These are phyloP conservation scores for Alternaria viburni DNA, from an alignment of 2,329 filamentous ascomycete genomes.

Conservation along the genomic window DNA sequence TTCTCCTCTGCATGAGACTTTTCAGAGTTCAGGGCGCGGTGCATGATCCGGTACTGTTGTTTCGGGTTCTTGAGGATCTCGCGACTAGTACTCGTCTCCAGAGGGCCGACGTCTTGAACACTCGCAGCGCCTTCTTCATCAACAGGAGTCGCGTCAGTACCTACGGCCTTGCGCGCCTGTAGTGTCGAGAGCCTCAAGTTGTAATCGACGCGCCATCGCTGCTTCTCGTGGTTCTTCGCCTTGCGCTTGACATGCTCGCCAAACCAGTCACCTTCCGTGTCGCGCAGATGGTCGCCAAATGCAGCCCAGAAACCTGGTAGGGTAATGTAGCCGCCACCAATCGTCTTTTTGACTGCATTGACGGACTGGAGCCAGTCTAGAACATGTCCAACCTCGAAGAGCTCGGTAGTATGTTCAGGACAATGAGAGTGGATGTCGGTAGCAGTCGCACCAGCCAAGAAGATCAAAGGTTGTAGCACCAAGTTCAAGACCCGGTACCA, in stretches of 20 bases:
- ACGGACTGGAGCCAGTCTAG: constrained; percentile 38
- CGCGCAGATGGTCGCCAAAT: constrained; percentile 40
- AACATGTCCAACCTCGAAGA: constrained; percentile 43
- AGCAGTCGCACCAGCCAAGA: constrained; percentile 64
- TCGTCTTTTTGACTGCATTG: constrained; percentile 27
- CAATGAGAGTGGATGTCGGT: constrained; percentile 58
- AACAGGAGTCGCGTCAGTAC: not conserved
- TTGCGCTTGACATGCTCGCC: constrained; percentile 39
- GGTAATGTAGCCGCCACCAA: constrained; percentile 30
- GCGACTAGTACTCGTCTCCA: constrained; percentile 4
- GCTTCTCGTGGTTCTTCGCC: constrained; percentile 23
- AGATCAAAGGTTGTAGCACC: constrained; percentile 67
- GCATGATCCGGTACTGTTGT: constrained; percentile 29
- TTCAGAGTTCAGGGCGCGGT: constrained; percentile 9
- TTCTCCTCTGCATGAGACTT: not conserved
- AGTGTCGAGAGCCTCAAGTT: constrained; percentile 25
- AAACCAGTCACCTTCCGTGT: constrained; percentile 38
- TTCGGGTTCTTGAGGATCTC: constrained; percentile 25
- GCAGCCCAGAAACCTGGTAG: constrained; percentile 37
- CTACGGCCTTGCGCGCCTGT: constrained; percentile 2
- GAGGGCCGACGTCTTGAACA: not conserved
- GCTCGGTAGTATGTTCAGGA: constrained; percentile 31
- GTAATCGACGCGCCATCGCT: constrained; percentile 32
- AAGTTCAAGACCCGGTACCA: constrained; percentile 71
- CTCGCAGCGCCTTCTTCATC: not conserved